Evolutionary conservation across 306 rosid species (phyloP).

Genomic region (Rosa persica): DNA sequence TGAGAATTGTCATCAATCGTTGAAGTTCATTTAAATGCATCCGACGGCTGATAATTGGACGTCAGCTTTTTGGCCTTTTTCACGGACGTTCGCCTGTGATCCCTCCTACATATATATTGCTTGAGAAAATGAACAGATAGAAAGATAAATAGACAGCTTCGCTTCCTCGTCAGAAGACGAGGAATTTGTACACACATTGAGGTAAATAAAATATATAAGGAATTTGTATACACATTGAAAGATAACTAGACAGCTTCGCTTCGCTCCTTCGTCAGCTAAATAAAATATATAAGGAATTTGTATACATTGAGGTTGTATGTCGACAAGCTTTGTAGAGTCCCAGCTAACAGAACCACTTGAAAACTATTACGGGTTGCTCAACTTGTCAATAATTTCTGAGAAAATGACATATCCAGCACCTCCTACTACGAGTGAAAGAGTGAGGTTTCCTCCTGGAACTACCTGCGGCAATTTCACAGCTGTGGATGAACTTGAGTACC

Average conservation of each 20-base stretch:
- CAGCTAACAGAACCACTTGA: background rate
- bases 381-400: slow-evolving; percentile 54
- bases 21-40: no score
- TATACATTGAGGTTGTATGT: background rate
- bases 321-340: background rate
- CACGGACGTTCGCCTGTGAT: no score
- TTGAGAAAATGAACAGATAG: no score
- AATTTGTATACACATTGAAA: background rate
- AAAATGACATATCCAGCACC: slow-evolving; percentile 61
- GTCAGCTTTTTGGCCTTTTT: no score
- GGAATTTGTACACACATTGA: no score
- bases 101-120: no score
- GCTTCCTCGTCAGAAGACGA: no score
- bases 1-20: no score
- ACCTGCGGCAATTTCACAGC: slow-evolving; percentile 49
- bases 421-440: slow-evolving; percentile 64
- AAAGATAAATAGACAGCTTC: no score
- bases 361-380: slow-evolving; percentile 41
- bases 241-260: no score
- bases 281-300: background rate
- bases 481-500: slow-evolving; percentile 49
- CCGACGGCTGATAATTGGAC: no score
- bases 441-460: slow-evolving; percentile 81
- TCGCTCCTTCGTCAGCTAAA: no score
- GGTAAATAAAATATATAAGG: background rate